Evolutionary conservation across 208 protist species (phyloP), one percentile per base, ranked within the genome.

Genomic region (Wallacemonas sp.): DNA sequence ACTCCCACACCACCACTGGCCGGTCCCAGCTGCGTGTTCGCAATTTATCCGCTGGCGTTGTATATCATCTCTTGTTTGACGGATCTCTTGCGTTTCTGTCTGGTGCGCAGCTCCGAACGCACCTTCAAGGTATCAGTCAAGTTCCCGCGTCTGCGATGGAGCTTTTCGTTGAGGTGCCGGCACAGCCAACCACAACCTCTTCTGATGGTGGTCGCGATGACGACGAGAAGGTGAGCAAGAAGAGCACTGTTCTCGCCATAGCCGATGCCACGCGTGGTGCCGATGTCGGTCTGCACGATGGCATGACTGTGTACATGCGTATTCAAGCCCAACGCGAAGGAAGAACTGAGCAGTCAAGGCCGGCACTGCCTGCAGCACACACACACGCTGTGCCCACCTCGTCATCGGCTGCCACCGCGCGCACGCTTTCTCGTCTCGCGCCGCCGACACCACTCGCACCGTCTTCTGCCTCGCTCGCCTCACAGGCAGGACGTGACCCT

Each of bases 1-100:
- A 19, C 3, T 3, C 19, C 17, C 17, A 45, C 62, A 22, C 6
- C 8, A 22, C 21, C 2, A 41, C 44, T 9, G 34, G 22, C 19
- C 64, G 74, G 39, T 70, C 65, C 12, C 79, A 77, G 1, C 56
- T 91, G 11, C 71, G 67, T 6, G 77, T 91, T 3, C 81, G 79
- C 21, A 79, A 88, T 71, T 24, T 69, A 15, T 59, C 41, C 2
- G 67, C 58, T 2, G 79, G 81, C 21, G 70, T 86, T 21, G 51
- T 88, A 2, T 88, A 86, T 49, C 72, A 88, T 54, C 79, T 91
- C 28, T 73, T 86, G 27, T 86, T 91, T 60, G 81, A 86, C 24
- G 85, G 85, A 14, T 74, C 74, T 24, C 46, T 86, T 5, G 49
- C 31, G 26, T 66, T 71, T 4, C 75, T 91, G 22, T 85, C 75